Evolutionary conservation across 805 yeast species (phyloP).

Genomic region (Monosporozyma solicola): DNA sequence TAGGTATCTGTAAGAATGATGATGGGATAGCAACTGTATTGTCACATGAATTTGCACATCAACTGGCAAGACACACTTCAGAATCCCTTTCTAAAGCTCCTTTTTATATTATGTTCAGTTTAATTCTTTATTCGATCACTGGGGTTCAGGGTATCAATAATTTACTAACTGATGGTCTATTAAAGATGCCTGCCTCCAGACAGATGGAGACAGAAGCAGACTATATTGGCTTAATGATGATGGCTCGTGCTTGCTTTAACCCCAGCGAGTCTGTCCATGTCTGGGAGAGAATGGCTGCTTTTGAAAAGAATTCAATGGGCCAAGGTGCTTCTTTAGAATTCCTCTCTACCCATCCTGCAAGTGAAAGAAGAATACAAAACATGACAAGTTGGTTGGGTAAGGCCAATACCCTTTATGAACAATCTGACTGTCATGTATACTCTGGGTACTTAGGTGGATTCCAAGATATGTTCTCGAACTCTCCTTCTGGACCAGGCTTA

Average conservation of each 20-base stretch:
- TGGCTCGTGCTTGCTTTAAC: conserved; percentile 83
- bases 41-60: conserved; percentile 91
- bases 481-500: not conserved
- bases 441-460: conserved; percentile 15
- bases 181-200: conserved; percentile 79
- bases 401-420: conserved; percentile 26
- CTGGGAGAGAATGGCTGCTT: conserved; percentile 73
- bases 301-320: conserved; percentile 32
- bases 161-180: conserved; percentile 43
- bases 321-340: conserved; percentile 42
- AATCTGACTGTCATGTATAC: conserved; percentile 23
- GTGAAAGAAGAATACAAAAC: conserved; percentile 58
- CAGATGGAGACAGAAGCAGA: conserved; percentile 97
- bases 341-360: conserved; percentile 84
- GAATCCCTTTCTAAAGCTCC: conserved; percentile 79
- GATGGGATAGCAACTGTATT: conserved; percentile 94
- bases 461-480: not conserved
- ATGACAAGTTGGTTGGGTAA: conserved; percentile 61
- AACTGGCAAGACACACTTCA: conserved; percentile 82
- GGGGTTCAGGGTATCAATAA: conserved; percentile 49
- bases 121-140: conserved; percentile 49
- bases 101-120: conserved; percentile 45
- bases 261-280: conserved; percentile 64
- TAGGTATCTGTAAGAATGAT: conserved; percentile 70
- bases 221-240: conserved; percentile 81